Evolutionary conservation across 495 filamentous ascomycete species (phyloP).

Genomic region (Paragyromitra xinjiangensis): DNA sequence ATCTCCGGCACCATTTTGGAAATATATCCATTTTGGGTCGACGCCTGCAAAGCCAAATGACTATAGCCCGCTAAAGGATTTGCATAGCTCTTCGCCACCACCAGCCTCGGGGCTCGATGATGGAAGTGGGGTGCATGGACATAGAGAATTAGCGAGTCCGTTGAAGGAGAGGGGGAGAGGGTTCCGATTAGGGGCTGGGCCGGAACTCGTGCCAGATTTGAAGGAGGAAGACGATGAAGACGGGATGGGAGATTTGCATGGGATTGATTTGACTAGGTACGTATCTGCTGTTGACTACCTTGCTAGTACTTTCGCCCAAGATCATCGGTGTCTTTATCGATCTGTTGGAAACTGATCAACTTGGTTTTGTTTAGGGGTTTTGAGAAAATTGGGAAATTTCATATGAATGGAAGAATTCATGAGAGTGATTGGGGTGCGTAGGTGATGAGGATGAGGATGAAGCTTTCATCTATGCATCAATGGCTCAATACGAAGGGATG

Average conservation of each 20-base stretch:
- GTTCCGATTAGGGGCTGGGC: slow-evolving; percentile 47
- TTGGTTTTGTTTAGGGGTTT: slow-evolving; percentile 47
- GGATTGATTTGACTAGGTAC: slow-evolving; percentile 74
- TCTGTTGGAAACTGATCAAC: slow-evolving; percentile 16
- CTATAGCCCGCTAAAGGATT: slow-evolving; percentile 67
- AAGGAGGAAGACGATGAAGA: slow-evolving; percentile 60
- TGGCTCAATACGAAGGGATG: slow-evolving; percentile 19
- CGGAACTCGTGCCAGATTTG: slow-evolving; percentile 50
- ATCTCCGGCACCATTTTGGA: slow-evolving; percentile 98
- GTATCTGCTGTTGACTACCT: slow-evolving; percentile 43
- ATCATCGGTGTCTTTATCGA: neutral
- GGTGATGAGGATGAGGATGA: neutral
- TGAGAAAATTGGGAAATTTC: slow-evolving; percentile 58
- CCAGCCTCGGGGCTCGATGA: slow-evolving; percentile 63
- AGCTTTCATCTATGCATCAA: slow-evolving; percentile 3
- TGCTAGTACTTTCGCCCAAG: neutral
- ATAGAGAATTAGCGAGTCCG: slow-evolving; percentile 55
- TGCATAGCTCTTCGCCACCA: slow-evolving; percentile 65
- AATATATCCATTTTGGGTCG: slow-evolving; percentile 77
- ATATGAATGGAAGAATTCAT: slow-evolving; percentile 54
- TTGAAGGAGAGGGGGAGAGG: slow-evolving; percentile 54
- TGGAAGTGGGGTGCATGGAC: slow-evolving; percentile 70
- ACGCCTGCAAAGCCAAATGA: slow-evolving; percentile 77
- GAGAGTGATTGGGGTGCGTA: slow-evolving; percentile 54
- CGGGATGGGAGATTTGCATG: slow-evolving; percentile 66